Evolutionary conservation across 257 asterid species (phyloP).

Genomic region (Lantana camara): DNA sequence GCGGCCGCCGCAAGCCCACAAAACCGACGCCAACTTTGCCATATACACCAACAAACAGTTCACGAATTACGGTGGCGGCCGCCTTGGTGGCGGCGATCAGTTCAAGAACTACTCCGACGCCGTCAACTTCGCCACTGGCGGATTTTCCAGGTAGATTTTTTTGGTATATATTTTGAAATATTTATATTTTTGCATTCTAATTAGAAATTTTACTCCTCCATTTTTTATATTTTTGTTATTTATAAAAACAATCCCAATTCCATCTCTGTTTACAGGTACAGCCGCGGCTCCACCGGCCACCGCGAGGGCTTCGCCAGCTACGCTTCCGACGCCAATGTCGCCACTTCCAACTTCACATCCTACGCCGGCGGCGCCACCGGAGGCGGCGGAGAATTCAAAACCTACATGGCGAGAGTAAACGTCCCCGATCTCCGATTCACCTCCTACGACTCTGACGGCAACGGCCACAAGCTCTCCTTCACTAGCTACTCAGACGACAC

Average conservation of each 20-base stretch:
- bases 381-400: slow-evolving; percentile 66
- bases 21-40: slow-evolving; percentile 53
- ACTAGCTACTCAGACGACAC: slow-evolving; percentile 66
- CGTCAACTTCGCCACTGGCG: slow-evolving; percentile 56
- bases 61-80: slow-evolving; percentile 53
- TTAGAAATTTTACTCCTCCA: no score
- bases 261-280: no score
- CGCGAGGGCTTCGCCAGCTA: slow-evolving; percentile 63
- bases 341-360: slow-evolving; percentile 64
- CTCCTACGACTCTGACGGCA: slow-evolving; percentile 65
- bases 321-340: slow-evolving; percentile 74
- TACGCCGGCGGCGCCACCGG: slow-evolving; percentile 60
- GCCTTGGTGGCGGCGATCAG: slow-evolving; percentile 55
- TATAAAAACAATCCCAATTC: no score
- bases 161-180: no score
- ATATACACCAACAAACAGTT: slow-evolving; percentile 60
- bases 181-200: no score
- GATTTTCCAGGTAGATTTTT: slow-evolving; percentile 52
- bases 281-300: slow-evolving; percentile 65
- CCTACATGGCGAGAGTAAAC: slow-evolving; percentile 65
- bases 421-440: slow-evolving; percentile 74
- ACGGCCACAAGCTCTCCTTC: slow-evolving; percentile 60
- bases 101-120: slow-evolving; percentile 81
- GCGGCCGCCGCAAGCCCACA: slow-evolving; percentile 24
- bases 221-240: no score